Conservation (phyloP, 495 filamentous ascomycete genomes). For the Corynascus novoguineensis region DNA sequence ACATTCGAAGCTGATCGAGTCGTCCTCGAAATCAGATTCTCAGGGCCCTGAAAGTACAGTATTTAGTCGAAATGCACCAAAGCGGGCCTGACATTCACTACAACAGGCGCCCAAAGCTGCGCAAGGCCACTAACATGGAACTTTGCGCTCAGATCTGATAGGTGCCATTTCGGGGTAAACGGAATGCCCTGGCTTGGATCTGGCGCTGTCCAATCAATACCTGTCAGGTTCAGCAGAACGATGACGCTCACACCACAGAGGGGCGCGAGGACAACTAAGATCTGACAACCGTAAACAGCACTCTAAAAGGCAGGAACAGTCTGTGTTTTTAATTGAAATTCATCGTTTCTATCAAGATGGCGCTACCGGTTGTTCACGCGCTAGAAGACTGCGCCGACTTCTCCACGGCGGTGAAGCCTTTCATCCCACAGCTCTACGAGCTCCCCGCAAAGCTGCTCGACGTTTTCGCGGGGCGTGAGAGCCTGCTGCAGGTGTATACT, state of each 20-base stretch:
- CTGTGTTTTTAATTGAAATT: too few species aligned
- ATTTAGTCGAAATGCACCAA: neutral
- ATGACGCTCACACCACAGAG: neutral
- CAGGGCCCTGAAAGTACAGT: too few species aligned
- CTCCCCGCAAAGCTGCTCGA: slow-evolving; percentile 60
- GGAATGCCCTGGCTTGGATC: neutral
- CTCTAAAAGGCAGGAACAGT: too few species aligned
- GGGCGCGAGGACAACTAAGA: neutral
- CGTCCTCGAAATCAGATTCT: neutral
- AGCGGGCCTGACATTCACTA: neutral
- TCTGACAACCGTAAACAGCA: neutral
- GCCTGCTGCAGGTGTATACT: slow-evolving; percentile 63
- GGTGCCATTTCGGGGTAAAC: too few species aligned
- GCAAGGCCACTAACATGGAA: neutral
- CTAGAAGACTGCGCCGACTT: slow-evolving; percentile 70
- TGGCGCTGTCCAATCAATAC: neutral
- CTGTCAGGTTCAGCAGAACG: neutral
- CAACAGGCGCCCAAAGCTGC: neutral
- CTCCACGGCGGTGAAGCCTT: slow-evolving; percentile 63
- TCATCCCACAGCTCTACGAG: slow-evolving; percentile 68
- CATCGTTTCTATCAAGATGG: slow-evolving; percentile 40
- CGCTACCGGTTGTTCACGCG: slow-evolving; percentile 62
- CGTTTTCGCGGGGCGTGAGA: slow-evolving; percentile 49
- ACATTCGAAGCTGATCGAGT: neutral
- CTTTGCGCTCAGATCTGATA: too few species aligned